Base-by-base conservation (phyloP, 2,329 filamentous ascomycete species). In the Sporothrix variecibatus region DNA sequence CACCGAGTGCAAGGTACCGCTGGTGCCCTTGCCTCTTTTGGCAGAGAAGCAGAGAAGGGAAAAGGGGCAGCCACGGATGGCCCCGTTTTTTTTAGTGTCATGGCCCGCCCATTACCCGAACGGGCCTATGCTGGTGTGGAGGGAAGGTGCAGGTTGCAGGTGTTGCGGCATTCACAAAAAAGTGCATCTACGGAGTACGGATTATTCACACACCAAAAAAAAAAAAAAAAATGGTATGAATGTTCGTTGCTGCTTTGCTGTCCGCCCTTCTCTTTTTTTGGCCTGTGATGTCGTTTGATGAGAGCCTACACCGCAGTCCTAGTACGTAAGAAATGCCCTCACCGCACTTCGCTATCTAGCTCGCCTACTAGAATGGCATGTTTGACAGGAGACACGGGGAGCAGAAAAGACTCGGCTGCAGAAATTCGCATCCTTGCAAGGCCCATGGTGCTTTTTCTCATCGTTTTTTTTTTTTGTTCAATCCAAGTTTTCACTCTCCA, bases 81-180 rank as follows among this genome's bases (percentile, higher is more conserved):
- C 67, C 46, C 67, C 67, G 62, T 20, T 69, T 53, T 53, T 69
- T 69, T 69, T 20, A 46, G 38, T 20, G 34, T 20, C 62, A 40
- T 62, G 62, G 26, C 60, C 31, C 31, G 62, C 34, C 38, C 64
- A 8, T 31, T 49, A 49, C 38, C n/a, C n/a, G 38, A 49, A 31
- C 40, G 40, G 64, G 23, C 34, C 40, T 28, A 17, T 49, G 17
- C 31, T 68, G 3, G 38, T 65, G 23, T 31, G 43, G 40, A 31
- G 65, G 15, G 64, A 34, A 68, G 26, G 65, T 49, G 43, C 62
- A 67, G n/a, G 12, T 7, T 46, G 62, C 62, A 20, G 11, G 4
- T 12, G 40, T 43, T 12, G 23, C 56, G 26, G 12, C 28, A 34
- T 20, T 38, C 28, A 23, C 38, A 46, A 20, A 31, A 38, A 53